A percentile compares a stretch with the other conserved stretches of the same genome.
Evolutionary conservation across 257 asterid species (phyloP).

Genomic region (Primulina tabacum): DNA sequence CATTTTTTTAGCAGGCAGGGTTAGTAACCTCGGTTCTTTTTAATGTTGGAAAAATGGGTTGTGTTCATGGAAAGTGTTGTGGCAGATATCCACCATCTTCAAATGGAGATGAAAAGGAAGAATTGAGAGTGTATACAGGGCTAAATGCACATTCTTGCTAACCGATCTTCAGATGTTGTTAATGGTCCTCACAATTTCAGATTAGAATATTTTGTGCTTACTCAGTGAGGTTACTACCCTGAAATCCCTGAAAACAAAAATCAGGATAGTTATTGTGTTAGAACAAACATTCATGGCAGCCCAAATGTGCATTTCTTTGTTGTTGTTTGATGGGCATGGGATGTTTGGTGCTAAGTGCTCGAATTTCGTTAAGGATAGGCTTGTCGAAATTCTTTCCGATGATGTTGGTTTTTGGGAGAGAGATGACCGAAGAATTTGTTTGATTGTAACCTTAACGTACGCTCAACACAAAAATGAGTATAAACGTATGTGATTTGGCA

Average conservation of each 20-base stretch:
- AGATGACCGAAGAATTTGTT: no score
- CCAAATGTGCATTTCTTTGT: constrained; percentile 94
- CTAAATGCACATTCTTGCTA: constrained; percentile 40
- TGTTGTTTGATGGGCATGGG: constrained; percentile 94
- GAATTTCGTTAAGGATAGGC: constrained; percentile 65
- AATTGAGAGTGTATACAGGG: constrained; percentile 37
- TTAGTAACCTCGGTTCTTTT: no score
- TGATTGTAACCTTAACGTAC: no score
- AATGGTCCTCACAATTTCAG: constrained; percentile 69
- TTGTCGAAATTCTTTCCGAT: constrained; percentile 53
- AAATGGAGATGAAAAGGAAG: constrained; percentile 51
- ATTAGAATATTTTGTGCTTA: constrained; percentile 63
- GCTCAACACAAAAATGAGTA: no score
- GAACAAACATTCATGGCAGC: constrained; percentile 62
- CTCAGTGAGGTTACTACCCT: constrained; percentile 83
- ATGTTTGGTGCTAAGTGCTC: constrained; percentile 75
- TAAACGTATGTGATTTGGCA: no score
- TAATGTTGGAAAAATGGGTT: constrained; percentile 57
- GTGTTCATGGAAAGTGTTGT: constrained; percentile 88
- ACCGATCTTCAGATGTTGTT: constrained; percentile 51
- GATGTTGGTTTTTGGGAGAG: constrained; percentile 39
- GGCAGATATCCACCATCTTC: constrained; percentile 49
- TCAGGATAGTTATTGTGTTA: constrained; percentile 76
- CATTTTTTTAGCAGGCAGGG: no score
- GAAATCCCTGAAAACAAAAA: constrained; percentile 83